These are phyloP conservation scores for Pulveroboletus sp. DNA, from an alignment of 768 basidiomycete genomes.

Conservation along the genomic window DNA sequence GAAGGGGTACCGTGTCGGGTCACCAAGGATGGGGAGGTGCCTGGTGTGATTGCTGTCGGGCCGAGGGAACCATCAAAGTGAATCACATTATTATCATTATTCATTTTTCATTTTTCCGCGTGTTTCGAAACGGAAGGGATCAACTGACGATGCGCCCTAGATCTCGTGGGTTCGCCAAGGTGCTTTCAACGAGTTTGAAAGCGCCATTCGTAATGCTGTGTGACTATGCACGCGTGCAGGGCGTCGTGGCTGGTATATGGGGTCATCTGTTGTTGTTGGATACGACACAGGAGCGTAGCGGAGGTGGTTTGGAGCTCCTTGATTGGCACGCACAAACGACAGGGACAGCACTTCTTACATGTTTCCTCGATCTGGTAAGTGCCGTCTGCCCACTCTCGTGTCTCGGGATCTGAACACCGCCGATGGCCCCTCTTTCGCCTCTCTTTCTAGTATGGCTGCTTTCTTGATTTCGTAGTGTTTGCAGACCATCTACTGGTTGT, in stretches of 20 bases:
- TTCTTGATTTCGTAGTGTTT: conserved; percentile 25
- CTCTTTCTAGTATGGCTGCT: conserved; percentile 19
- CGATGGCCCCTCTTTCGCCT: neutral
- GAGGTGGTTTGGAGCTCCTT: conserved; percentile 25
- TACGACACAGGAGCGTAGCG: conserved; percentile 13
- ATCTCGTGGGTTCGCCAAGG: conserved; percentile 14
- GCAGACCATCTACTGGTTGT: conserved; percentile 19
- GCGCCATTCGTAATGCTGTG: conserved; percentile 21
- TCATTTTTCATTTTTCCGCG: neutral
- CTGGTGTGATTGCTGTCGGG: conserved; percentile 19
- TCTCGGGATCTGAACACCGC: neutral
- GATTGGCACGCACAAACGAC: conserved; percentile 24
- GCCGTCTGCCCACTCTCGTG: neutral
- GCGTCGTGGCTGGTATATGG: conserved; percentile 22
- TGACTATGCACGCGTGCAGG: conserved; percentile 21
- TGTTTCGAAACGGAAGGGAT: neutral
- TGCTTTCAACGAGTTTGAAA: conserved; percentile 15
- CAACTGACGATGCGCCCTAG: neutral
- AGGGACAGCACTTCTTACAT: conserved; percentile 24
- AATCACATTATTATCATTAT: too few relatives aligned
- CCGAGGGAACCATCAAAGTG: conserved; percentile 11
- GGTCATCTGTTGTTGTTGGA: conserved; percentile 22
- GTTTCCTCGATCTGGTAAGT: conserved; percentile 20
- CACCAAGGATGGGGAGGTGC: conserved; percentile 15
- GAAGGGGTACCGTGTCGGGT: conserved; percentile 17